phyloP scores from a whole-genome alignment of 2,329 filamentous ascomycete genomes.

The Coniella vitis region DNA sequence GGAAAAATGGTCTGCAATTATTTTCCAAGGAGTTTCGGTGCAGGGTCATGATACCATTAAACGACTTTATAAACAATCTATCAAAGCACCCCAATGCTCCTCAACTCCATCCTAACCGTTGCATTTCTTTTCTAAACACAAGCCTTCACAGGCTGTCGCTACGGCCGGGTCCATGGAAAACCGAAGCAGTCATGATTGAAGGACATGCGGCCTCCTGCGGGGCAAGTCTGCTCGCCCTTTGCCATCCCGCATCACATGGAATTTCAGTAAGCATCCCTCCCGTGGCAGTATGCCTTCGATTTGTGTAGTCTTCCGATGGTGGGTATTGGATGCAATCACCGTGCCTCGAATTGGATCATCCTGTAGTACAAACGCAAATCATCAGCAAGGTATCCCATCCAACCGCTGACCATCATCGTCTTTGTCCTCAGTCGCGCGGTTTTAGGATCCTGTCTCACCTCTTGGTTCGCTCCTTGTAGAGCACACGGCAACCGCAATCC shows the following conservation, averaged over 20 bases:
- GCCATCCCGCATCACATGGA: too few species aligned
- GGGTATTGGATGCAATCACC: constrained; percentile 42
- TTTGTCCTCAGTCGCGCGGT: too few species aligned
- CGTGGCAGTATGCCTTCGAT: too few species aligned
- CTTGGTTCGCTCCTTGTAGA: constrained; percentile 98
- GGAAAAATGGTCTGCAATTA: constrained; percentile 16
- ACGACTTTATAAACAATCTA: constrained; percentile 14
- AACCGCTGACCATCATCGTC: background rate
- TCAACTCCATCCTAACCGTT: constrained; percentile 11
- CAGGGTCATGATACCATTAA: constrained; percentile 20
- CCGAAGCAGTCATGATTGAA: too few species aligned
- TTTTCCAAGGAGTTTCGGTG: constrained; percentile 21
- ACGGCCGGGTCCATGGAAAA: too few species aligned
- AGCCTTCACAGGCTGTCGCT: too few species aligned
- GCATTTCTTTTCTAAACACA: background rate
- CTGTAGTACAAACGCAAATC: constrained; percentile 35
- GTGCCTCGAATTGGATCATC: constrained; percentile 98
- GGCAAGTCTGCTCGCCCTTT: too few species aligned
- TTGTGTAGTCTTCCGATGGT: background rate
- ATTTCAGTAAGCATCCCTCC: too few species aligned
- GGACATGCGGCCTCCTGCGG: too few species aligned
- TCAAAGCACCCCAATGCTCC: constrained; percentile 7
- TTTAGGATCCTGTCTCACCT: constrained; percentile 52
- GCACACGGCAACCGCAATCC: constrained; percentile 87
- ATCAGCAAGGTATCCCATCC: constrained; percentile 19